phyloP scores from a whole-genome alignment of 371 early-diverging fungal genomes.

The Haplosporangium sp. region DNA sequence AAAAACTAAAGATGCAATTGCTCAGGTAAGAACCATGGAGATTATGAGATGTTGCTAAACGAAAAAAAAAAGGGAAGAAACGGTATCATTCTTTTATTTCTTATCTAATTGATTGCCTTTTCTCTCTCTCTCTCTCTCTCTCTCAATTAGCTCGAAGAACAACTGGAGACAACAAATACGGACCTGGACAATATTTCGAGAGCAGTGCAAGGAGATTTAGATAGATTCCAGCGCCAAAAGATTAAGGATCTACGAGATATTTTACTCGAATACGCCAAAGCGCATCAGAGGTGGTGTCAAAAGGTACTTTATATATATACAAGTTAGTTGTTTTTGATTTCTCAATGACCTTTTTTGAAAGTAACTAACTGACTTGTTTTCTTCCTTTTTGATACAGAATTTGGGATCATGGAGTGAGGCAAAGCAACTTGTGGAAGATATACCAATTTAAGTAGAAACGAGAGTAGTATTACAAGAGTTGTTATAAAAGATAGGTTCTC shows the following conservation, averaged over 20 bases:
- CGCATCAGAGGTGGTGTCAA: conserved; percentile 86
- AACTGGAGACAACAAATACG: conserved; percentile 72
- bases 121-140: neutral
- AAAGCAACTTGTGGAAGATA: conserved; percentile 70
- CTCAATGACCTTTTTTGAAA: neutral
- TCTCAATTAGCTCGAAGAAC: conserved; percentile 74
- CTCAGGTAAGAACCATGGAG: conserved; percentile 55
- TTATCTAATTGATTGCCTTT: neutral
- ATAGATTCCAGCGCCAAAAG: conserved; percentile 93
- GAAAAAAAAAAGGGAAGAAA: too few relatives aligned
- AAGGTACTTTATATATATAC: conserved; percentile 60
- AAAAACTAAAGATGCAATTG: conserved; percentile 87
- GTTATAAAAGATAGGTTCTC: neutral
- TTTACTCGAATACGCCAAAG: conserved; percentile 83
- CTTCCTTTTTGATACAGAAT: conserved; percentile 57
- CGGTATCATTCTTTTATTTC: too few relatives aligned
- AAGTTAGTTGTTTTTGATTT: neutral
- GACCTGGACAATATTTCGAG: conserved; percentile 82
- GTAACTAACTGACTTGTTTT: neutral
- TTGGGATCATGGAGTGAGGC: conserved; percentile 74
- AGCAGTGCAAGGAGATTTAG: conserved; percentile 88
- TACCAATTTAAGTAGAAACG: conserved; percentile 57
- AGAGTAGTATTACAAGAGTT: neutral
- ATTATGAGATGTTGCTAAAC: too few relatives aligned
- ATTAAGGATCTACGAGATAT: conserved; percentile 85